A percentile compares a stretch with the other conserved stretches of the same genome.
These are phyloP conservation scores for Trichoderma simmonsii DNA, from an alignment of 2,329 filamentous ascomycete species.

Conservation along the genomic window DNA sequence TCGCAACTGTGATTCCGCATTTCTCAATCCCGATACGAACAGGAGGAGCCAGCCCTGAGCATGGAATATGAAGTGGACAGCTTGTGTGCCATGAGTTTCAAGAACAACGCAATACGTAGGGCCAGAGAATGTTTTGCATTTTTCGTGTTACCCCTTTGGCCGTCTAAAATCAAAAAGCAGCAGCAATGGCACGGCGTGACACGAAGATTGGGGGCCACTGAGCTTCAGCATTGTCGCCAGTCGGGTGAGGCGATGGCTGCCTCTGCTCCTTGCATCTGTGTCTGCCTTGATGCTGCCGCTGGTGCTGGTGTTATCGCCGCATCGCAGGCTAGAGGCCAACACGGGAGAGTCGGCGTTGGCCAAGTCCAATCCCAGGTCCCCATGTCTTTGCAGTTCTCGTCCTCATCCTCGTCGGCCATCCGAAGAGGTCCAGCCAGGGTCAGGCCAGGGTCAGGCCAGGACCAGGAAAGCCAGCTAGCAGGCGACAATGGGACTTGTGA, in stretches of 20 bases:
- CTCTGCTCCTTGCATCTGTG: neutral
- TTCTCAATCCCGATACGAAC: constrained; percentile 1
- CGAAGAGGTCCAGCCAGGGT: neutral
- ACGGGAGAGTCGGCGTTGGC: neutral
- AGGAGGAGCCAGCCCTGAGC: neutral
- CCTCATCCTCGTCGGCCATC: neutral
- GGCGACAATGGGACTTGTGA: neutral
- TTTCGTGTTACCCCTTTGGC: constrained; percentile 5
- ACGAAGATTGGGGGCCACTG: constrained; percentile 15
- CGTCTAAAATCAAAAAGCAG: constrained; percentile 6
- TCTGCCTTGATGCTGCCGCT: neutral
- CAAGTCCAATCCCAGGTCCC: neutral
- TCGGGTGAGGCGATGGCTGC: constrained; percentile 1
- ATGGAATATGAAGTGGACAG: neutral
- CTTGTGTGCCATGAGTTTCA: neutral
- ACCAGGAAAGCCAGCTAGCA: neutral
- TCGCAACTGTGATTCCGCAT: constrained; percentile 12
- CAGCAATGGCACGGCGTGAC: neutral
- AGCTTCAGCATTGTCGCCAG: constrained; percentile 1
- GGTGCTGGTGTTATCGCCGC: neutral
- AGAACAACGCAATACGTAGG: neutral
- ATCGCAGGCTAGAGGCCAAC: neutral
- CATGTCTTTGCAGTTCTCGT: neutral
- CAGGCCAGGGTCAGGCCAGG: neutral
- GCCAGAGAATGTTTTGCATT: constrained; percentile 19